Evolutionary conservation across 2,329 filamentous ascomycete species (phyloP), one percentile per base, ranked within the genome.

Genomic region (Nemania sp.): DNA sequence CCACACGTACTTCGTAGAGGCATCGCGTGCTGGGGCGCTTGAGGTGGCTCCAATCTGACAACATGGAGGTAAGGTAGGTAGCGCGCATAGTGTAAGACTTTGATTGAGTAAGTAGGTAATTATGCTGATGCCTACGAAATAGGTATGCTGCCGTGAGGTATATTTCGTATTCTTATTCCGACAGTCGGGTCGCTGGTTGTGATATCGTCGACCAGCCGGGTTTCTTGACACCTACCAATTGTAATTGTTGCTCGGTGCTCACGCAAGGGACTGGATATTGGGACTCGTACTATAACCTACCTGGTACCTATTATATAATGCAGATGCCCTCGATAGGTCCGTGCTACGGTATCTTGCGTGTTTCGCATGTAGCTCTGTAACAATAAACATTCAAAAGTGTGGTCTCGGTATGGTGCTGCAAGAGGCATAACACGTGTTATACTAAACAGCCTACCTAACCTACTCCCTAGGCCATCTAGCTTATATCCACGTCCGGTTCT

Each of bases 391-490:
- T n/a, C n/a, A n/a, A n/a, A n/a, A n/a, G 7, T 29, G 7, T 29
- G 25, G 25, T 29, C n/a, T n/a, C n/a, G 37, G 20, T 46, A 46
- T 58, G 46, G 42, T 39, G 49, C 43, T 55, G 55, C 47, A 59
- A 47, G 55, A 11, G 37, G 56, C 55, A 52, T 29, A 52, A 59
- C 55, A 59, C 49, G 54, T 61, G 59, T 54, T 60, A 54, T 53
- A 45, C 35, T 12, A 12, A 5, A n/a, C n/a, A n/a, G n/a, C 25
- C 25, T 7, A 29, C 3, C 25, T 29, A 29, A n/a, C n/a, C n/a
- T n/a, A n/a, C n/a, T n/a, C n/a, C n/a, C n/a, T n/a, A n/a, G n/a
- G n/a, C n/a, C n/a, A n/a, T n/a, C 25, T 29, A 29, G 25, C 25
- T 29, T 29, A 29, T 29, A 29, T 29, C 3, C 25, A 29, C 25